A percentile compares a stretch with the other conserved stretches of the same genome.
Evolutionary conservation across 441 rosid genomes (phyloP).

Genomic region (Isatis lusitanica): DNA sequence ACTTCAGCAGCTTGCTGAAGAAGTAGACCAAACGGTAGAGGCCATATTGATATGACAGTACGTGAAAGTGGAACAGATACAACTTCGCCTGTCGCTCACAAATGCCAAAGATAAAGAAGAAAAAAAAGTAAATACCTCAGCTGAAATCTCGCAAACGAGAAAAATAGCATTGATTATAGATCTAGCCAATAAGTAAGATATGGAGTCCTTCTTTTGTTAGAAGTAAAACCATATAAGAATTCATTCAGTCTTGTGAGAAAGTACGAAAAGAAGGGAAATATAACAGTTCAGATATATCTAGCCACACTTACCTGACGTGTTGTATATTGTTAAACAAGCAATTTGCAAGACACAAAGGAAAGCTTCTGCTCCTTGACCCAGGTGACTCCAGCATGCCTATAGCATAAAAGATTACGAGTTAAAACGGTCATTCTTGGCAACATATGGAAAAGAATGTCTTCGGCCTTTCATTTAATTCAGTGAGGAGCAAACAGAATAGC

Average conservation of each 20-base stretch:
- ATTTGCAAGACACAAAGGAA: slow-evolving; percentile 74
- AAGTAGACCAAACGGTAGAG: slow-evolving; percentile 90
- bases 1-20: slow-evolving; percentile 75
- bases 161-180: slow-evolving; percentile 15
- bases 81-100: slow-evolving; percentile 66
- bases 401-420: slow-evolving; percentile 24
- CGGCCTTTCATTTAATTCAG: slow-evolving; percentile 1
- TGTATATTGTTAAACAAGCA: slow-evolving; percentile 74
- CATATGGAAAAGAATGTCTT: neutral
- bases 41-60: slow-evolving; percentile 79
- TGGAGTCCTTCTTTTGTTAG: neutral
- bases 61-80: slow-evolving; percentile 71
- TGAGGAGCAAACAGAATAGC: slow-evolving; percentile 11
- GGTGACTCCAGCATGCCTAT: slow-evolving; percentile 91
- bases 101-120: slow-evolving; percentile 15
- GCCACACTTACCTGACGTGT: slow-evolving; percentile 62
- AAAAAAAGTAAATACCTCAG: slow-evolving; percentile 5
- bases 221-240: neutral
- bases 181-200: slow-evolving; percentile 10
- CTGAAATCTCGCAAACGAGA: slow-evolving; percentile 9
- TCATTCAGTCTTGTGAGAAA: neutral
- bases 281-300: neutral
- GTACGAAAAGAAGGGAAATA: neutral
- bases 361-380: slow-evolving; percentile 66
- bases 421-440: slow-evolving; percentile 13